phyloP scores from a whole-genome alignment of 2,329 filamentous ascomycete species.

The Curvularia sp. region DNA sequence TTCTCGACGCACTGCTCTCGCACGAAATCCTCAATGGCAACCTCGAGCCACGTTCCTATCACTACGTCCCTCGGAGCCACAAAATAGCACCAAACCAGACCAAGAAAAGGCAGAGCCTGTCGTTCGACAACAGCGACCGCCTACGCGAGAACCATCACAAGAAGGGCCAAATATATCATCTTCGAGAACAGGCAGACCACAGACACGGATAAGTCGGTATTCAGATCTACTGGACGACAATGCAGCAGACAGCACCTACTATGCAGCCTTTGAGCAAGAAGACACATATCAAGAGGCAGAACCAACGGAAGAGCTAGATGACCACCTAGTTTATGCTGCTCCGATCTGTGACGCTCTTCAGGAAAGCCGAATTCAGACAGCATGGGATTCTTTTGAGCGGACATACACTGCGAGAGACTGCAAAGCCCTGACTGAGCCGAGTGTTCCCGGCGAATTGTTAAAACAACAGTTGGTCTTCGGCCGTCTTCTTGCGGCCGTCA shows the following conservation, averaged over 20 bases:
- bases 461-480: conserved; percentile 32
- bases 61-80: conserved; percentile 24
- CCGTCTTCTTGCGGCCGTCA: conserved; percentile 25
- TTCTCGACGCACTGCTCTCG: conserved; percentile 17
- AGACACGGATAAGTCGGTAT: conserved; percentile 19
- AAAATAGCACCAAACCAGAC: conserved; percentile 13
- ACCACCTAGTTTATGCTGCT: conserved; percentile 1
- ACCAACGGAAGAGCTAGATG: neutral
- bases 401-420: conserved; percentile 41
- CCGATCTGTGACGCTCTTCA: neutral
- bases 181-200: neutral
- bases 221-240: conserved; percentile 21
- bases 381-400: conserved; percentile 39
- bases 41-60: conserved; percentile 44
- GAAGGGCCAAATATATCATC: neutral
- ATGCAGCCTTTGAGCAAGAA: neutral
- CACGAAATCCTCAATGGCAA: conserved; percentile 38
- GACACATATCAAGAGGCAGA: neutral
- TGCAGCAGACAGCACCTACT: neutral
- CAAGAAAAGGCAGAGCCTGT: conserved; percentile 14
- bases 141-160: conserved; percentile 2
- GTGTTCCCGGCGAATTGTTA: conserved; percentile 30
- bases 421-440: conserved; percentile 35
- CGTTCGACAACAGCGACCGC: conserved; percentile 10
- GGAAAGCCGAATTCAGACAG: conserved; percentile 17